Evolutionary conservation across 1,139 yeast species (phyloP), one percentile per base, ranked within the genome.

Genomic region (Debaryomycetaceae sp.): DNA sequence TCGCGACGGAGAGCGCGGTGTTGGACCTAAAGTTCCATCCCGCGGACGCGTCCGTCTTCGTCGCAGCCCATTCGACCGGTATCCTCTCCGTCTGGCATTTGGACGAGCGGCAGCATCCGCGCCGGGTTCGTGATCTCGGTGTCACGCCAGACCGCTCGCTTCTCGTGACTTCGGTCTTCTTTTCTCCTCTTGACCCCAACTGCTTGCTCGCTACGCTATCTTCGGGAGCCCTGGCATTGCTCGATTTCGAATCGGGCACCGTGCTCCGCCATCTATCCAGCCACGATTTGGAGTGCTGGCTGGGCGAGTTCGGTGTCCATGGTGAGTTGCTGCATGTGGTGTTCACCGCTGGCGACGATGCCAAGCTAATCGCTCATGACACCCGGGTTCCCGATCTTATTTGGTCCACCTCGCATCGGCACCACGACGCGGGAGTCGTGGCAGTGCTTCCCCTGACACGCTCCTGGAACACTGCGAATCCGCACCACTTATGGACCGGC

Each of bases 281-380:
- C 1, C 97, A 87, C 48, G 64, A 67, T 3, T 53, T 85, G 22
- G 96, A 87, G 52, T 85, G 95, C 34, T 87, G 98, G 98, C 82
- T 82, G 4, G 83, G 85, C 4, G 70, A 73, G 2, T 80, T 78
- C 58, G 90, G 90, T 1, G 67, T 67, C 31, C 41, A 61, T 10
- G 70, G 71, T 4, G 68, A 68, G 5, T 46, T 78, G 16, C 47
- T 60, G 7, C 57, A 74, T 35, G 76, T 81, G 0, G 63, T 85
- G 0, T 80, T 76, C 43, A 75, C 95, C 2, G 98, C 97, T 2
- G 97, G 97, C 11, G 98, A 90, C 49, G 97, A 90, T 52, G 68
- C 80, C 5, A 60, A 64, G 16, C 53, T 90, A 10, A 72, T 77
- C 15, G 90, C 92, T 1, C 87, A 79, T 46, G 97, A 86, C 49